Base-by-base conservation (phyloP, 495 filamentous ascomycete species). In the Bathelium albidoporum region DNA sequence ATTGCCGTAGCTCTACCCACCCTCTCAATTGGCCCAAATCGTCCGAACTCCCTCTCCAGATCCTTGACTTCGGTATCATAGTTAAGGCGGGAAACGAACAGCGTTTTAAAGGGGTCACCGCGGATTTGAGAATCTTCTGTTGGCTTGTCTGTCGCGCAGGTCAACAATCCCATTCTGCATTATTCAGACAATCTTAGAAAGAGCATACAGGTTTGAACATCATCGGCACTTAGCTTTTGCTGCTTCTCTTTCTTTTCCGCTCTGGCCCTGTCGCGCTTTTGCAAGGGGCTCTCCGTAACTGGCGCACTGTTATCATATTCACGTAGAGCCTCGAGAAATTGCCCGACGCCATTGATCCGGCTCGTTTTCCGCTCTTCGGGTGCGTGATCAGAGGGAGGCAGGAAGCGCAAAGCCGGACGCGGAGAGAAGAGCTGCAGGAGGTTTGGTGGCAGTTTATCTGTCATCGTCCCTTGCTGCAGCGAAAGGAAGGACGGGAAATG, bases 381-480 rank as follows among this genome's bases (percentile, higher is more conserved):
- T 31, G 92, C 82, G 70, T 89, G 83, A 73, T 96, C 93, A 69
- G 77, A 79, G 7, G 91, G 90, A 53, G 89, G 87, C 55, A 96
- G 84, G 80, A 89, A 98, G 74, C 91, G 89, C 66, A 98, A 80
- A 59, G 93, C 86, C 58, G 95, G 94, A 32, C 94, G 89, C 64
- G 94, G 89, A 70, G 91, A 88, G 77, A 98, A 98, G 63, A 98
- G 90, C 68, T 88, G 88, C 70, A 97, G 83, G 34, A 98, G 84
- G 66, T 93, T 92, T 58, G 89, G 89, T 59, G 93, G 93, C 9
- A 98, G 87, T 75, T 93, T 91, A 80, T 96, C 92, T 9, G 93
- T 97, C 93, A 97, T 97, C 36, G 22, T 1, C 29, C 26, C 18
- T 39, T 24, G 28, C 36, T 45, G 12, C 28, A 18, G 20, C 14